Evolutionary conservation across 1,284 basidiomycete genomes (phyloP).

Genomic region (Neonothopanus nambi): DNA sequence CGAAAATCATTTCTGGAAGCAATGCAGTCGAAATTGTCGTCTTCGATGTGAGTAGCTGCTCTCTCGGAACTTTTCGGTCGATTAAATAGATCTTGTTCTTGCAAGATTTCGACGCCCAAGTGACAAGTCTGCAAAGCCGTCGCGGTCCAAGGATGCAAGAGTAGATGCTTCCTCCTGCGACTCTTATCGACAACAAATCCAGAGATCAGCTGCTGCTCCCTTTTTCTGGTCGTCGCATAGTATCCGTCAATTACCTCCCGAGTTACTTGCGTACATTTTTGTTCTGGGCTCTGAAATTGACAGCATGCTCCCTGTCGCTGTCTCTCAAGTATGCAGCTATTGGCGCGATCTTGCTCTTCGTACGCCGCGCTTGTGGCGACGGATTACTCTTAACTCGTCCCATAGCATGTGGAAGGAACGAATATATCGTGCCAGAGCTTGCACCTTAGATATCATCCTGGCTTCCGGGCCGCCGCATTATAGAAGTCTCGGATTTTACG

Average conservation of each 20-base stretch:
- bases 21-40: constrained; percentile 9
- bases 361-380: constrained; percentile 61
- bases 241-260: constrained; percentile 56
- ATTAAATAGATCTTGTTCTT: background rate
- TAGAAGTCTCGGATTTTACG: constrained; percentile 33
- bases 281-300: constrained; percentile 56
- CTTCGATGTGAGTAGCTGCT: constrained; percentile 4
- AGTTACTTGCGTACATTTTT: constrained; percentile 64
- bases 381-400: constrained; percentile 48
- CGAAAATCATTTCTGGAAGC: constrained; percentile 16
- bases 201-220: background rate
- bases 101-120: background rate
- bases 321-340: constrained; percentile 51
- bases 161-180: background rate
- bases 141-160: background rate
- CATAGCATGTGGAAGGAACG: constrained; percentile 59
- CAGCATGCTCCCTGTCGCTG: constrained; percentile 51
- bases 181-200: background rate
- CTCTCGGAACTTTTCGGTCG: background rate
- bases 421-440: constrained; percentile 55
- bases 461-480: constrained; percentile 22
- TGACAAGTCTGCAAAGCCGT: background rate
- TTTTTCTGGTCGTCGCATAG: constrained; percentile 33
- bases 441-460: constrained; percentile 54
- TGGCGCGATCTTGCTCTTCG: too few relatives aligned